Base-by-base conservation (phyloP, 2,329 filamentous ascomycete species). In the Ilyonectria mors-panacis region DNA sequence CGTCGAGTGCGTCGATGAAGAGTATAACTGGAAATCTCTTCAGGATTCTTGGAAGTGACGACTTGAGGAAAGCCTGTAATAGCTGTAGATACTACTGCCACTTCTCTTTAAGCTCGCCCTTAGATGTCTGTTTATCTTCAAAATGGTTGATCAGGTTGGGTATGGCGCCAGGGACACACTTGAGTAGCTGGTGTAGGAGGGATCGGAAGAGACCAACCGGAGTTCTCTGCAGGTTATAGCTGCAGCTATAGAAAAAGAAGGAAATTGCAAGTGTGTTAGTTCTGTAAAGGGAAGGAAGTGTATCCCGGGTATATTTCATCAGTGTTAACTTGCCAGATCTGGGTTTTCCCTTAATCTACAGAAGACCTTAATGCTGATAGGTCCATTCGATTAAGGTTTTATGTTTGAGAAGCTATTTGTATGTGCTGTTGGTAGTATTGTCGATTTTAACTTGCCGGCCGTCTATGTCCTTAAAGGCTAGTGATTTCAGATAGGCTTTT, bases 271-370 rank as follows among this genome's bases (percentile, higher is more conserved):
- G 19, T 17, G 39, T 58, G 42, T 58, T 4, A 23, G 19, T 13
- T 30, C 23, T 26, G 39, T 33, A 33, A 33, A 30, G 26, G 8
- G 15, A 2, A 17, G 37, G 55, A 30, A 47, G 5, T 6, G 1
- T 12, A 33, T 28, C 2, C 2, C 28, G 53, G 1, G 45, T 33
- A 21, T 75, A 76, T 33, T 73, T 73, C 66, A 82, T 72, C 26
- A 82, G 45, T 2, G 79, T 82, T 9, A 78, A 81, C 61, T 82
- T 82, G 2, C 80, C 80, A 4, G 76, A 74, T 6, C 79, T 78
- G 12, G 81, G 35, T 15, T 39, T 79, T 7, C 80, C 80, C 53
- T 78, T 78, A 37, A 82, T 76, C 77, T 77, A 81, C 3, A 80
- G 73, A 0, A 79, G n/a, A 21, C 67, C 66, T 64, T 56, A 35